A percentile compares a stretch with the other conserved stretches of the same genome.
These are phyloP conservation scores for Penicillium vulpinum DNA, from an alignment of 2,329 filamentous ascomycete species.

Conservation along the genomic window DNA sequence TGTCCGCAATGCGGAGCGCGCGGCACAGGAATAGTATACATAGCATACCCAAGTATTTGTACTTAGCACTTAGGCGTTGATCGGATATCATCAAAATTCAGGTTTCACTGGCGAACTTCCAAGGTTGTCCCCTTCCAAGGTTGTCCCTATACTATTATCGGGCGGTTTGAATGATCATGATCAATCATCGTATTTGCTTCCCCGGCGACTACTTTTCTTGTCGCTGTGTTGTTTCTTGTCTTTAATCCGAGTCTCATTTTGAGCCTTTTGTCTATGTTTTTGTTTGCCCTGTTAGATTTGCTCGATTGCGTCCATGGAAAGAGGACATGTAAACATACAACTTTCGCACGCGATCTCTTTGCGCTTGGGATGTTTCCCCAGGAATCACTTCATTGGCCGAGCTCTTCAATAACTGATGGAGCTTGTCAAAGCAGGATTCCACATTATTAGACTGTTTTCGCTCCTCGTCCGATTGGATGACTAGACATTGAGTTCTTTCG, in stretches of 20 bases:
- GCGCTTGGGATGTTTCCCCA: constrained; percentile 60
- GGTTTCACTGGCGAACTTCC: constrained; percentile 14
- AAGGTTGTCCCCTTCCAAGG: no score
- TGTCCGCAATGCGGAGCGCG: constrained; percentile 36
- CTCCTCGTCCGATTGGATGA: constrained; percentile 65
- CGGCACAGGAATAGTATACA: constrained; percentile 24
- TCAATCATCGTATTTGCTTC: constrained; percentile 42
- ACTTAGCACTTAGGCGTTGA: constrained; percentile 29
- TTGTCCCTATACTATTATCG: not conserved
- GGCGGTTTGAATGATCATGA: not conserved
- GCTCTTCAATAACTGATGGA: constrained; percentile 55
- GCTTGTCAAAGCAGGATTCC: constrained; percentile 58
- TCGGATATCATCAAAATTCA: constrained; percentile 20
- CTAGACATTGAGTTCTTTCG: constrained; percentile 52
- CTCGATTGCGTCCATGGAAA: not conserved
- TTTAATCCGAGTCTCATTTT: constrained; percentile 59
- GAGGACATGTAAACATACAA: constrained; percentile 50
- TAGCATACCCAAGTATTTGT: constrained; percentile 10
- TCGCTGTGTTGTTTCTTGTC: constrained; percentile 61
- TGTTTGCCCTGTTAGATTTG: constrained; percentile 8
- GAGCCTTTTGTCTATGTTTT: constrained; percentile 53
- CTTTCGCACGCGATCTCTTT: constrained; percentile 55
- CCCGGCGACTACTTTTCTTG: constrained; percentile 60
- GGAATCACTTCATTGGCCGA: constrained; percentile 55
- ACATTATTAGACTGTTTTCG: constrained; percentile 63